Evolutionary conservation across 768 basidiomycete genomes (phyloP).

Genomic region (Xerocomus potaroensis): DNA sequence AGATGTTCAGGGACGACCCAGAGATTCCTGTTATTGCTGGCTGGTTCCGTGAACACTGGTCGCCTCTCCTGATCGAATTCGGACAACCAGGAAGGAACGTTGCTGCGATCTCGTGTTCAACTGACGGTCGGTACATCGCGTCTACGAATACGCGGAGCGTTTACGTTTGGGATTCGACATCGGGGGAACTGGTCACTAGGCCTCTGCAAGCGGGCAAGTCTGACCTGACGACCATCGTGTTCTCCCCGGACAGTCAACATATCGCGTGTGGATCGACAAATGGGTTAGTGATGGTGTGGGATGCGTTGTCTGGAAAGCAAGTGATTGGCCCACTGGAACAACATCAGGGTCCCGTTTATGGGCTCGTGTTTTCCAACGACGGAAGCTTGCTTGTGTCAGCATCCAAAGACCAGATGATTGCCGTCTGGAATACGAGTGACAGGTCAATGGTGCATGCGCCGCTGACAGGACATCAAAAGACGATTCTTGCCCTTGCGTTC

Average conservation of each 20-base stretch:
- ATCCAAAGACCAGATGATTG: conserved; percentile 24
- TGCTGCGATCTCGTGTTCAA: conserved; percentile 21
- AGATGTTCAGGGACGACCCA: conserved; percentile 24
- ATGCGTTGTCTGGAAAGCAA: conserved; percentile 22
- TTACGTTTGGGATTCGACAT: conserved; percentile 25
- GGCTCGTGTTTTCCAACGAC: conserved; percentile 30
- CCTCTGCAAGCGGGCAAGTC: conserved; percentile 12
- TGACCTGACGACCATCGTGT: conserved; percentile 19
- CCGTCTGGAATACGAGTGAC: conserved; percentile 22
- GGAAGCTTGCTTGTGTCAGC: conserved; percentile 22
- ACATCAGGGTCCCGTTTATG: conserved; percentile 21
- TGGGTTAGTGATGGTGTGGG: conserved; percentile 26
- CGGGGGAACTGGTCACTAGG: conserved; percentile 23
- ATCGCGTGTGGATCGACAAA: conserved; percentile 23
- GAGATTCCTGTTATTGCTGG: conserved; percentile 22
- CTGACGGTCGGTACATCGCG: conserved; percentile 27
- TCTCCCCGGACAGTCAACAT: conserved; percentile 26
- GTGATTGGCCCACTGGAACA: conserved; percentile 12
- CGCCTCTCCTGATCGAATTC: conserved; percentile 30
- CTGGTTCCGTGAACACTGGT: conserved; percentile 29
- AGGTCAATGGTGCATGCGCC: conserved; percentile 14
- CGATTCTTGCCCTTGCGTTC: conserved; percentile 26
- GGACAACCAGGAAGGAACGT: conserved; percentile 13
- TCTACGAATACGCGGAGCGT: conserved; percentile 21
- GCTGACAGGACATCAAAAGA: conserved; percentile 22